Base-by-base conservation (phyloP, 2,329 filamentous ascomycete species). In the Cladophialophora carrionii region DNA sequence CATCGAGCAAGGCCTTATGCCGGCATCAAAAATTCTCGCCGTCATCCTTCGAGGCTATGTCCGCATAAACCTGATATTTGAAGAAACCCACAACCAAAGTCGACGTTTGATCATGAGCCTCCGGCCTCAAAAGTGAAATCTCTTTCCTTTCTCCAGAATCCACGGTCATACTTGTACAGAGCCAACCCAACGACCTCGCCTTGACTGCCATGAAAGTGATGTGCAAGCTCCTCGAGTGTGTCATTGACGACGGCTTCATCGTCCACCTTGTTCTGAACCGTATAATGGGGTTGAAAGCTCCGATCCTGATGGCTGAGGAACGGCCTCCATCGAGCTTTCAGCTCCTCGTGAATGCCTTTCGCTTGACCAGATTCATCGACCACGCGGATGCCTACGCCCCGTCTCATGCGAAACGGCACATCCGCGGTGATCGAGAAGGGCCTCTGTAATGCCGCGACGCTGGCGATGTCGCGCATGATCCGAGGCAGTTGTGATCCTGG, bases 281-380 rank as follows among this genome's bases (percentile, higher is more conserved):
- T 72, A 41, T 68, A 70, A 48, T 72, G 71, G 8, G 65, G 32
- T 55, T 46, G 61, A 53, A 69, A 67, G 12, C 56, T 58, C 8
- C 63, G 57, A 60, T 72, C 71, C 52, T 72, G 71, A 54, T 69
- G 62, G 41, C 70, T 72, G 43, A 72, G 61, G 24, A 65, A 72
- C 8, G 60, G 41, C 5, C 14, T 37, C 62, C 67, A 70, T 17
- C 64, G 32, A 24, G 46, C 48, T 26, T 65, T 64, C 26, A 70
- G 41, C 12, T 63, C 57, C 12, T 55, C 37, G 37, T 57, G 64
- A 20, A 71, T 62, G 14, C 12, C 9, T 61, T 62, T 52, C 17
- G 46, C 46, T 20, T 61, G 20, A 14, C 57, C 61, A 6, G 51
- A 56, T 20, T 60, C 31, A 34, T 64, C 62, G 17, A 52, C 48